These are phyloP conservation scores for Raddia guianensis DNA, from an alignment of 176 grass and related monocot species.

Conservation along the genomic window DNA sequence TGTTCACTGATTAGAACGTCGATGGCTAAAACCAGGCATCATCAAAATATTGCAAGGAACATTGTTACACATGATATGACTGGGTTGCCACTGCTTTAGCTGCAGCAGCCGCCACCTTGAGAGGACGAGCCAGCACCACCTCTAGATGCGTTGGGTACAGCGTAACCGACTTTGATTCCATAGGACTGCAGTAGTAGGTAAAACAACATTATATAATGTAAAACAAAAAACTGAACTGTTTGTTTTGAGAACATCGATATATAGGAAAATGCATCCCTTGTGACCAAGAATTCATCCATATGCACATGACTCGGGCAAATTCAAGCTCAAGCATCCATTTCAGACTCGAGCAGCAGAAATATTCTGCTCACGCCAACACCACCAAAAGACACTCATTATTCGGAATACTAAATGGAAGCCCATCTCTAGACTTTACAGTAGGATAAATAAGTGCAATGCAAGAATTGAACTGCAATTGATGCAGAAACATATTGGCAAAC, in stretches of 20 bases:
- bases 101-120: conserved; percentile 62
- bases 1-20: conserved; percentile 13
- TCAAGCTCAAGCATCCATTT: conserved; percentile 1
- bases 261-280: not conserved
- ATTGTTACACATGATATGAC: conserved; percentile 28
- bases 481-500: not conserved
- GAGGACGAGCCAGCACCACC: conserved; percentile 66
- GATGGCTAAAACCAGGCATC: conserved; percentile 21
- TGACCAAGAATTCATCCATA: not conserved
- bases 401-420: not conserved
- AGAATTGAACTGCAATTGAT: not conserved
- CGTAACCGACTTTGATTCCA: conserved; percentile 77
- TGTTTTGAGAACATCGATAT: not conserved
- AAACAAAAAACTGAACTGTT: not conserved
- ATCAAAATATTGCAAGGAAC: conserved; percentile 27
- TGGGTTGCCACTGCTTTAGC: conserved; percentile 19
- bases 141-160: conserved; percentile 50
- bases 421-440: not conserved
- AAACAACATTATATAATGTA: not conserved
- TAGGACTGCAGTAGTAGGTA: conserved; percentile 53
- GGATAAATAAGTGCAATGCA: not conserved
- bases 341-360: not conserved
- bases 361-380: not conserved
- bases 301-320: not conserved
- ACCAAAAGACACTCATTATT: not conserved